A percentile compares a stretch with the other conserved stretches of the same genome.
Conservation (phyloP, 805 yeast genomes). For the Suhomyces pyralidae region DNA sequence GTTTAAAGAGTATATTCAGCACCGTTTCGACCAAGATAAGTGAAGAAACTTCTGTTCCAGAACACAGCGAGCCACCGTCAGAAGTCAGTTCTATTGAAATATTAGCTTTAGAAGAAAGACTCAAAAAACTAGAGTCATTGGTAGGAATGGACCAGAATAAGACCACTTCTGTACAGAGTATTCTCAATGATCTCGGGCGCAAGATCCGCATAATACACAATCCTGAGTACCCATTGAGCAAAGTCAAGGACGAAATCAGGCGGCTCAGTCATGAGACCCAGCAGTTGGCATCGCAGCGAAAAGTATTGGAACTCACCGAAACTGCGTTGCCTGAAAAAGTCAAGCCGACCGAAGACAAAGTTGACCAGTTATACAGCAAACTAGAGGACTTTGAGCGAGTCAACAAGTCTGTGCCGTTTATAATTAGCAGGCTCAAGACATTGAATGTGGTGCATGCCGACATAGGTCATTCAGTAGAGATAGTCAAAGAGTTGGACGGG, state of each 20-base stretch:
- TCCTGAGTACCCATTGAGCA: conserved; percentile 29
- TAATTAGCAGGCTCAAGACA: conserved; percentile 27
- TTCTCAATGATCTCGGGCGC: conserved; percentile 30
- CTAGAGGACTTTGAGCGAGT: conserved; percentile 25
- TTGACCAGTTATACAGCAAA: conserved; percentile 23
- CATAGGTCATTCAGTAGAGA: conserved; percentile 24
- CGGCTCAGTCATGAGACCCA: conserved; percentile 27
- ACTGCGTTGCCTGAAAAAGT: neutral
- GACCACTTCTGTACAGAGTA: conserved; percentile 19
- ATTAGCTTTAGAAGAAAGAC: conserved; percentile 24
- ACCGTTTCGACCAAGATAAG: neutral
- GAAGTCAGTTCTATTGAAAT: conserved; percentile 7
- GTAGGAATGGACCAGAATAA: conserved; percentile 17
- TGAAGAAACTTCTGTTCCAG: neutral
- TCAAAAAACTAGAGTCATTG: conserved; percentile 18
- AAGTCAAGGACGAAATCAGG: conserved; percentile 22
- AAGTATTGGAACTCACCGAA: conserved; percentile 8
- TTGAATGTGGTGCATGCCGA: conserved; percentile 33
- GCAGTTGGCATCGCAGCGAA: conserved; percentile 14
- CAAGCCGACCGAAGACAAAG: conserved; percentile 13
- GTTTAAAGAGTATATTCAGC: conserved; percentile 2
- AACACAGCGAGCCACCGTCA: neutral
- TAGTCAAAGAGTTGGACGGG: conserved; percentile 25
- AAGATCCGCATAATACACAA: conserved; percentile 33
- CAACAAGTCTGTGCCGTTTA: conserved; percentile 20